Evolutionary conservation across 257 asterid species (phyloP), one percentile per base, ranked within the genome.

Genomic region (Solanum rostratum): DNA sequence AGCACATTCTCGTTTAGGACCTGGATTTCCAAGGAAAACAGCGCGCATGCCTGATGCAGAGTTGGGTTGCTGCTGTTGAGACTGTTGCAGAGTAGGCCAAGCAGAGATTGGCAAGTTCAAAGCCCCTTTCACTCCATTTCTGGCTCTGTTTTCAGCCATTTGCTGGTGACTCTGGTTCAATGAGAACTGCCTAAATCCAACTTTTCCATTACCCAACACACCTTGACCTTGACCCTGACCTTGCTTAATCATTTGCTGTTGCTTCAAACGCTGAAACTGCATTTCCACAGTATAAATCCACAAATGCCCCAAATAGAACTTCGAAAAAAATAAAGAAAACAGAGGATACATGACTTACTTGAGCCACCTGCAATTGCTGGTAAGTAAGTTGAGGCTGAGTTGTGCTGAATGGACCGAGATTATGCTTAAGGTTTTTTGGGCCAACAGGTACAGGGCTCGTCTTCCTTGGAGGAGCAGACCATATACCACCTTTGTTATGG

Each of bases 71-170:
- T 62, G 91, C 43, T 84, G 87, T 63, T 65, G 92, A 20, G 91
- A 82, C 60, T 89, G 91, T 71, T 89, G 94, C 13, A 80, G 7
- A 29, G 87, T 54, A 49, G 98, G 97, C 96, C 96, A 94, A 5
- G 90, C 91, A 16, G 90, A 85, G 54, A 54, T 50, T 1, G 92
- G 82, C 18, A 84, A 49, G 14, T 85, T 84, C 70, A 66, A 84
- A 80, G 87, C 55, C 78, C 86, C 87, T 0, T 78, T 13, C 1
- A 59, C 85, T 3, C 76, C 92, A 39, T 41, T 57, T 33, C 88
- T 63, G 1, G 86, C 88, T 7, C 87, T 84, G 24, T 59, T 86
- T 18, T 87, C 94, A 41, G 74, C 50, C 71, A 63, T 66, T 73
- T 83, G 81, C 13, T 88, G 81, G 7, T 85, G 94, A 37, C 84